Percentiles rank a stretch among this genome's conserved stretches.
Conservation (phyloP, 2,329 filamentous ascomycete genomes). For the Alternaria alternata region DNA sequence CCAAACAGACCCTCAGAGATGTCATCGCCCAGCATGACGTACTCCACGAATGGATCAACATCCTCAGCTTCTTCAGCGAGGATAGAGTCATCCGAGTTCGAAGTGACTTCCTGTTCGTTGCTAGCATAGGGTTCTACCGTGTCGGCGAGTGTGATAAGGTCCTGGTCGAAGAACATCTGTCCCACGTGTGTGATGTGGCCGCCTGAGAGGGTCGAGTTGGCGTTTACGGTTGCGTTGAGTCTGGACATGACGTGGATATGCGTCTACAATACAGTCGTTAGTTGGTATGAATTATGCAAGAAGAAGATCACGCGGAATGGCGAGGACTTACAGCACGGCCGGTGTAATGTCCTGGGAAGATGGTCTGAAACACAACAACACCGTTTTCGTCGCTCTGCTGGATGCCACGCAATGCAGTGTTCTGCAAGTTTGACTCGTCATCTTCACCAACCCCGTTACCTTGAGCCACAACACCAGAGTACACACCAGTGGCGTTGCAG, state of each 20-base stretch:
- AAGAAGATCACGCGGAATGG: neutral
- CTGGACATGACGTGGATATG: conserved; percentile 57
- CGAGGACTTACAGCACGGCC: conserved; percentile 35
- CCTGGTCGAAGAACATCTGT: conserved; percentile 56
- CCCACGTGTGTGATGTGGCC: conserved; percentile 54
- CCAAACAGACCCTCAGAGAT: conserved; percentile 45
- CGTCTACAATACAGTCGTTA: conserved; percentile 1
- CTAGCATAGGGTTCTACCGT: conserved; percentile 53
- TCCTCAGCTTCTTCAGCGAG: conserved; percentile 58
- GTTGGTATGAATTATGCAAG: neutral
- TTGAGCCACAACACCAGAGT: conserved; percentile 47
- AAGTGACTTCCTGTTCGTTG: conserved; percentile 56
- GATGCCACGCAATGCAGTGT: conserved; percentile 57
- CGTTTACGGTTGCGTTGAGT: conserved; percentile 46
- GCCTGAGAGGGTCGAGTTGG: conserved; percentile 50
- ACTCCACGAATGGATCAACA: conserved; percentile 66
- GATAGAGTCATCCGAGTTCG: conserved; percentile 62
- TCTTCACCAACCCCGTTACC: conserved; percentile 54
- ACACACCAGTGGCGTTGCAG: conserved; percentile 49
- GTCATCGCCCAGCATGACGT: conserved; percentile 63
- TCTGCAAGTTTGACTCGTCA: conserved; percentile 44
- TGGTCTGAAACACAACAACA: conserved; percentile 58
- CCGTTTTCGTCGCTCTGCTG: conserved; percentile 58
- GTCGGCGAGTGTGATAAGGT: conserved; percentile 57
- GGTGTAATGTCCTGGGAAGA: conserved; percentile 55